Evolutionary conservation across 306 rosid species (phyloP), one percentile per base, ranked within the genome.

Genomic region (Arachis stenosperma): DNA sequence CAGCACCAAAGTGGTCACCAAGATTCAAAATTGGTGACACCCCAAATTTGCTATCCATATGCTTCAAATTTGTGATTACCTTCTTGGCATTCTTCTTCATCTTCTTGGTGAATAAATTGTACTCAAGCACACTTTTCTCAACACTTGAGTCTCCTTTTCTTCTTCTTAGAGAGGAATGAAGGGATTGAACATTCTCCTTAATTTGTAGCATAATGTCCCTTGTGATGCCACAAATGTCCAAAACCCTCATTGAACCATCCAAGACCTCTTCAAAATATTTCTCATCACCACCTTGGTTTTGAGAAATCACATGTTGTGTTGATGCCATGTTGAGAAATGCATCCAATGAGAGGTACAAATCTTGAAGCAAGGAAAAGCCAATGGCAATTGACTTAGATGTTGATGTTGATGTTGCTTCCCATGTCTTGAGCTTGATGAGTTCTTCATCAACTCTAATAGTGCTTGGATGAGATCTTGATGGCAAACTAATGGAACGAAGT

Each of bases 391-490:
- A 89, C 0, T 33, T n/a, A 8, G 84, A 82, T 40, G 79, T 74
- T 36, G 84, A 50, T n/a, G 74, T 33, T 4, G 78, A 80, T 41
- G 84, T 69, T 65, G 71, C 68, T 70, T 77, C 88, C 89, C 89
- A 81, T 9, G 68, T 36, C 65, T 74, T 83, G 80, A 87, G 60
- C 71, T 84, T 86, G 75, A 50, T 81, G n/a, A 93, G 70, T 77
- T 87, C 85, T 39, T 90, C 89, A 17, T 92, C 91, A 1, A 86
- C 80, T 59, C 86, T 81, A 12, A 61, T 13, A 9, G 88, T 86
- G 76, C 85, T 80, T 2, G 98, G 97, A 76, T 86, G 98, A 64
- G 93, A 84, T 67, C 89, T 87, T 30, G 87, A 44, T 58, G 98
- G 96, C 33, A 90, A 67, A 78, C 96, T 87, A 14, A 89, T 75